Evolutionary conservation across 1,284 basidiomycete genomes (phyloP), one percentile per base, ranked within the genome.

Genomic region (Cryptococcus maquisensis): DNA sequence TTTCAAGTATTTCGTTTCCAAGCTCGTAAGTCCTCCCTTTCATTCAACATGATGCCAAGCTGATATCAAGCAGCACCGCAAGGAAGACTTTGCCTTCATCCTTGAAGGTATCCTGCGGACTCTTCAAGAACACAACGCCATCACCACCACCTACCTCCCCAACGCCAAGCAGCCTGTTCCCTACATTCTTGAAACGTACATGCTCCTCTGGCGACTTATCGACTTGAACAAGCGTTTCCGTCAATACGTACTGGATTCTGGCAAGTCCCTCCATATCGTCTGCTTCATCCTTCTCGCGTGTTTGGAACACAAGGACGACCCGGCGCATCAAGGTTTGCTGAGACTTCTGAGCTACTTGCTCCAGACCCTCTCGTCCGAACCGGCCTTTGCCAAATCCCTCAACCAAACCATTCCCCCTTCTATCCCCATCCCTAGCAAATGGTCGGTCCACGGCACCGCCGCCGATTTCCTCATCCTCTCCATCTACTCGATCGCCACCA

Each of bases 151-250:
- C 56, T 74, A 91, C 48, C 78, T 94, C 18, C 90, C 90, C 4
- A 90, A 91, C 13, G 87, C 89, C 28, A 83, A 82, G 69, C 88
- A 85, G 70, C 84, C 87, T 26, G 77, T 90, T 40, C 86, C 88
- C 0, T 89, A 91, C 68, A 80, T 91, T 46, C 80, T 85, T 10
- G 90, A 94, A 73, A 86, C 83, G 2, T 83, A 90, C 51, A 81
- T 93, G 51, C 81, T 96, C 51, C 82, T 94, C 52, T 95, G 91
- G 91, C 89, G 91, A 73, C 83, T 90, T 73, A 79, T 94, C 41
- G 93, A 95, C 63, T 75, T 93, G 28, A 95, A 95, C 78, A 93
- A 89, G 89, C 91, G 91, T 84, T 93, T 95, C 76, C 83, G 87
- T 15, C 75, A 79, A n/a, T 86, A 86, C 69, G 75, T 92, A 7